These are phyloP conservation scores for Hypoxylon sp. DNA, from an alignment of 2,329 filamentous ascomycete genomes.

Conservation along the genomic window DNA sequence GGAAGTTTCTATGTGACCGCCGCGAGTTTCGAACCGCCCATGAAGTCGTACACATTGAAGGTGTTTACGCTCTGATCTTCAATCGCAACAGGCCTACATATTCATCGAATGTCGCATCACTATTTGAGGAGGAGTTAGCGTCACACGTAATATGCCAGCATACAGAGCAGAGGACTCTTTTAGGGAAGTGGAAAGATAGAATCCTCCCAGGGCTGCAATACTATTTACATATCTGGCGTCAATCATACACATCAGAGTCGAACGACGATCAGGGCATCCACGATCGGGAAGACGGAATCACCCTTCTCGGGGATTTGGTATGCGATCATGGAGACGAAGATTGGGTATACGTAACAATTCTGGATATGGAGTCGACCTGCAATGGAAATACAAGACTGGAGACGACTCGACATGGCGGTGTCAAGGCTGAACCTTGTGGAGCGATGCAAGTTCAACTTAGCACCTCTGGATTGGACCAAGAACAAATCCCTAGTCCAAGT, in stretches of 20 bases:
- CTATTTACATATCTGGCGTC: neutral
- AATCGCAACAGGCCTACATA: slow-evolving; percentile 2
- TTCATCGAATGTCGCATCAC: neutral
- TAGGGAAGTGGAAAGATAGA: neutral
- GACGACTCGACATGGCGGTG: no score
- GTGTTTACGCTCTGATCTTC: neutral
- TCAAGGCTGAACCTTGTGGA: no score
- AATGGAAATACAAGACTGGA: no score
- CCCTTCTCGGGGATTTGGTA: no score
- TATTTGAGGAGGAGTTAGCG: slow-evolving; percentile 4
- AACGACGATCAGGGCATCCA: neutral
- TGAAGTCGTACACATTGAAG: slow-evolving; percentile 7
- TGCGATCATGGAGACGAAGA: no score
- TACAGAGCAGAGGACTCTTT: neutral
- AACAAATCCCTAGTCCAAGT: no score
- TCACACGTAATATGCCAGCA: neutral
- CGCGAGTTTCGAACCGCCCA: slow-evolving; percentile 6
- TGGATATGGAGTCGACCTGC: no score
- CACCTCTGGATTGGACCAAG: no score
- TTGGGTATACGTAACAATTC: no score
- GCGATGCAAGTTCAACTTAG: no score
- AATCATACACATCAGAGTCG: no score
- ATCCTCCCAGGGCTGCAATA: neutral
- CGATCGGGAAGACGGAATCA: no score
- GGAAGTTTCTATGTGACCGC: neutral